Conservation (phyloP, 1,284 basidiomycete genomes). For the Moniliella sp. region DNA sequence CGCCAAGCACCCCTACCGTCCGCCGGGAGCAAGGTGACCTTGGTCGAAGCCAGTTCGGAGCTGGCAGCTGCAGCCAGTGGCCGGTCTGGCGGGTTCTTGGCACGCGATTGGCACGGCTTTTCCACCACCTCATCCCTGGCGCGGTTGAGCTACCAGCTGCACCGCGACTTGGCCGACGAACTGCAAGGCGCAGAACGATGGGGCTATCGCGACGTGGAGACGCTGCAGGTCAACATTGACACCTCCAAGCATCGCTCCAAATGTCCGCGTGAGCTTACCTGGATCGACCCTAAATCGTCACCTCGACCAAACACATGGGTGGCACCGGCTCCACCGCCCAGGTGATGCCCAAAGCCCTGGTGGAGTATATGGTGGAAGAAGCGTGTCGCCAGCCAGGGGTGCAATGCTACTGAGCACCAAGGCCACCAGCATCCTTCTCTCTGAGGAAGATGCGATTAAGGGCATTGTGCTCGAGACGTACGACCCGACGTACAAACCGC, state of each 20-base stretch:
- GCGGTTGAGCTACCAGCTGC: slow-evolving; percentile 55
- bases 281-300: slow-evolving; percentile 30
- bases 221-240: slow-evolving; percentile 2
- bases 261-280: slow-evolving; percentile 7
- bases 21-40: slow-evolving; percentile 18
- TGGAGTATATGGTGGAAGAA: slow-evolving; percentile 51
- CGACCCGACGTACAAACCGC: too few species aligned
- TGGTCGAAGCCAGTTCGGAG: slow-evolving; percentile 52
- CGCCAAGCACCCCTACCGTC: neutral
- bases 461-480: too few species aligned
- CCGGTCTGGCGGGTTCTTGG: slow-evolving; percentile 76
- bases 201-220: slow-evolving; percentile 55
- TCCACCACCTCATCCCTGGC: slow-evolving; percentile 42
- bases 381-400: slow-evolving; percentile 34
- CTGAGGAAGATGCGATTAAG: too few species aligned
- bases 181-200: slow-evolving; percentile 50
- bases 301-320: slow-evolving; percentile 28
- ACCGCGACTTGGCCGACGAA: slow-evolving; percentile 54
- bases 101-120: slow-evolving; percentile 48
- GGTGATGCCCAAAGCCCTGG: slow-evolving; percentile 60
- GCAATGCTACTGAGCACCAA: slow-evolving; percentile 29
- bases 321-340: slow-evolving; percentile 47
- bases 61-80: slow-evolving; percentile 51
- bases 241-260: neutral
- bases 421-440: too few species aligned